A percentile compares a stretch with the other conserved stretches of the same genome.
These are phyloP conservation scores for Danielozyma ontarioensis DNA, from an alignment of 805 yeast genomes.

Conservation along the genomic window DNA sequence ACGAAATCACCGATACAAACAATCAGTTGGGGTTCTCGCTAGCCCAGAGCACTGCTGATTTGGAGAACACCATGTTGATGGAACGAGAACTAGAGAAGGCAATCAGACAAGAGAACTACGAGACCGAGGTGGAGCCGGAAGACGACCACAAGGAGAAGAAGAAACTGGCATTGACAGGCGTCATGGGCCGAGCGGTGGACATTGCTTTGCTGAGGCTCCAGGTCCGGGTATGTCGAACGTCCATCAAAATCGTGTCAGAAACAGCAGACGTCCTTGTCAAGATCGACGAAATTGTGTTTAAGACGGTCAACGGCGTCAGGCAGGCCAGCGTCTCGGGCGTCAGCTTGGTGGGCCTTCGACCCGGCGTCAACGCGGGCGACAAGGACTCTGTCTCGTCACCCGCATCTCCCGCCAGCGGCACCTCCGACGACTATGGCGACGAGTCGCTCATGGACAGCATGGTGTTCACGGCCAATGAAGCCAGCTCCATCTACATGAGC, in stretches of 20 bases:
- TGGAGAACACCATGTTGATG: conserved; percentile 57
- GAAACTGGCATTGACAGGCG: conserved; percentile 39
- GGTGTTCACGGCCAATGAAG: conserved; percentile 63
- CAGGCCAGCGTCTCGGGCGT: conserved; percentile 36
- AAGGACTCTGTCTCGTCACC: conserved; percentile 2
- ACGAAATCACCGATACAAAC: conserved; percentile 19
- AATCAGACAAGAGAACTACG: conserved; percentile 5
- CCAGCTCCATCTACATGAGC: conserved; percentile 75
- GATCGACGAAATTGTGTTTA: conserved; percentile 25
- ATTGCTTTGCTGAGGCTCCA: conserved; percentile 59
- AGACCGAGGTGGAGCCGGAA: conserved; percentile 10
- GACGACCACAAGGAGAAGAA: conserved; percentile 9
- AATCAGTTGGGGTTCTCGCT: conserved; percentile 41
- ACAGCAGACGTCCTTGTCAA: conserved; percentile 28
- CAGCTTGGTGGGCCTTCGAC: conserved; percentile 34
- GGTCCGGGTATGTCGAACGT: conserved; percentile 43
- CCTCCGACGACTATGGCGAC: conserved; percentile 25
- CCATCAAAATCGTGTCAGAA: conserved; percentile 47
- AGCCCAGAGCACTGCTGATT: conserved; percentile 69
- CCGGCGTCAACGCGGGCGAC: conserved; percentile 31
- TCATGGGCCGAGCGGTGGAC: conserved; percentile 62
- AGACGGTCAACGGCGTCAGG: conserved; percentile 45
- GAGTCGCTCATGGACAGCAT: conserved; percentile 52
- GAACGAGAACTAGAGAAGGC: conserved; percentile 7
- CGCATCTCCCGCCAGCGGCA: conserved; percentile 6